phyloP scores from a whole-genome alignment of 495 filamentous ascomycete genomes.

The Cercophora sp. region DNA sequence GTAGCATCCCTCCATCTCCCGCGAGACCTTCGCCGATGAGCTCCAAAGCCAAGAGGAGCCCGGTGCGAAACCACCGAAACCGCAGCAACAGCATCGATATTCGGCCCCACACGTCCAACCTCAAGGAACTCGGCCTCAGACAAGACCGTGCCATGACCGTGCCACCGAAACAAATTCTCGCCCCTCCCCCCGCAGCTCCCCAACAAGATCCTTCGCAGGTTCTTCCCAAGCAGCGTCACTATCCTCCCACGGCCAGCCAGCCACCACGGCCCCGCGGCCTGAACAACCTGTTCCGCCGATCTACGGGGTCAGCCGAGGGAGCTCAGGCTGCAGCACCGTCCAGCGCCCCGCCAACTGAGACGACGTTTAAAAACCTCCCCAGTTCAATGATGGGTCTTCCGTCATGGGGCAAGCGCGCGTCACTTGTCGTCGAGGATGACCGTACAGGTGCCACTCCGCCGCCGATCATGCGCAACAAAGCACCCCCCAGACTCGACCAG shows the following conservation, averaged over 20 bases:
- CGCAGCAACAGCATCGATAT: constrained; percentile 41
- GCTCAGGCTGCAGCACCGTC: constrained; percentile 15
- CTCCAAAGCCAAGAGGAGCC: constrained; percentile 27
- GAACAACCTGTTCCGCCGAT: constrained; percentile 41
- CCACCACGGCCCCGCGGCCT: constrained; percentile 32
- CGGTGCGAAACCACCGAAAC: constrained; percentile 17
- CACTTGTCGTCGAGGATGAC: constrained; percentile 28
- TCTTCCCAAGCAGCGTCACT: constrained; percentile 38
- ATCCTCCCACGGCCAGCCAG: constrained; percentile 42
- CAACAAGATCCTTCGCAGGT: constrained; percentile 6
- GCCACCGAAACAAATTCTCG: constrained; percentile 24
- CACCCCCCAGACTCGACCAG: constrained; percentile 14
- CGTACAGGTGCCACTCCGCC: constrained; percentile 41
- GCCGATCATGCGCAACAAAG: constrained; percentile 41
- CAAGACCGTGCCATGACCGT: constrained; percentile 28
- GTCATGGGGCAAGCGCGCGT: constrained; percentile 25
- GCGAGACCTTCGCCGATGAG: constrained; percentile 16
- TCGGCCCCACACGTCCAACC: constrained; percentile 7
- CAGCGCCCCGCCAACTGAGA: constrained; percentile 32
- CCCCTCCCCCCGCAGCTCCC: constrained; percentile 13
- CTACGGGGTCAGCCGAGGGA: constrained; percentile 23
- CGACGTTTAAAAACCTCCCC: constrained; percentile 25
- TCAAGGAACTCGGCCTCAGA: constrained; percentile 12
- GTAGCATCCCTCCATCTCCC: constrained; percentile 17
- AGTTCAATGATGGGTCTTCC: constrained; percentile 25